Conservation (phyloP, 2,329 filamentous ascomycete genomes). For the Remersonia thermophila region DNA sequence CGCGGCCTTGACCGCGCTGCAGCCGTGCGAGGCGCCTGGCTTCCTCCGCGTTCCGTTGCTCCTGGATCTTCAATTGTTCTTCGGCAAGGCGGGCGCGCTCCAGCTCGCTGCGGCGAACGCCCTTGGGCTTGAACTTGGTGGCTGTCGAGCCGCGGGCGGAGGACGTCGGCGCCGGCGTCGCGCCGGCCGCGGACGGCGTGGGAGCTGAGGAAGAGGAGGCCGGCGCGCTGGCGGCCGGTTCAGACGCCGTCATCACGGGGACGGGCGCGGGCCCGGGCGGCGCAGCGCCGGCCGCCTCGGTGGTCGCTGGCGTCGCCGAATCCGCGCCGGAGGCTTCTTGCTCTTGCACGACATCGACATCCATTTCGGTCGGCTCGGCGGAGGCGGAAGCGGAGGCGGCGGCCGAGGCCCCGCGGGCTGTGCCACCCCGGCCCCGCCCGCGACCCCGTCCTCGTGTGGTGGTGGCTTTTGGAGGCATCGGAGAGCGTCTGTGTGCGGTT, state of each 20-base stretch:
- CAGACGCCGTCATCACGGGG: slow-evolving; percentile 3
- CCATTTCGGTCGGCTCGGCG: no score
- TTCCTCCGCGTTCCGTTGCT: slow-evolving; percentile 21
- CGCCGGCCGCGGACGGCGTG: slow-evolving; percentile 1
- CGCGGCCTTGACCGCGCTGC: slow-evolving; percentile 19
- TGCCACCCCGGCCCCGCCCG: slow-evolving; percentile 14
- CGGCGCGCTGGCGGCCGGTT: slow-evolving; percentile 3
- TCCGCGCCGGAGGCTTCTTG: slow-evolving; percentile 1
- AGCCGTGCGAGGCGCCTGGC: slow-evolving; percentile 17
- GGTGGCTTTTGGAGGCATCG: slow-evolving; percentile 12
- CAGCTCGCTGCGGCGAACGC: slow-evolving; percentile 22
- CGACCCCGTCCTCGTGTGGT: slow-evolving; percentile 13
- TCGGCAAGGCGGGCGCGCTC: slow-evolving; percentile 26
- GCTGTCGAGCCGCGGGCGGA: slow-evolving; percentile 9
- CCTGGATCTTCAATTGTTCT: slow-evolving; percentile 22
- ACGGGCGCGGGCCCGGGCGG: slow-evolving; percentile 3
- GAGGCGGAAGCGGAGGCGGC: slow-evolving; percentile 5
- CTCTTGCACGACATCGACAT: not conserved
- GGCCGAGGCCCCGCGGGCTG: slow-evolving; percentile 10
- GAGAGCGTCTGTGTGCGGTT: not conserved
- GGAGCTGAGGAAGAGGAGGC: slow-evolving; percentile 2
- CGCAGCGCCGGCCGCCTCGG: not conserved
- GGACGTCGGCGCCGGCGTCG: slow-evolving; percentile 2
- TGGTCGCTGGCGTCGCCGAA: slow-evolving; percentile 2
- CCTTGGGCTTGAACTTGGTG: slow-evolving; percentile 23